Conservation (phyloP, 139 green algal genomes). For the Chlorella sp. region DNA sequence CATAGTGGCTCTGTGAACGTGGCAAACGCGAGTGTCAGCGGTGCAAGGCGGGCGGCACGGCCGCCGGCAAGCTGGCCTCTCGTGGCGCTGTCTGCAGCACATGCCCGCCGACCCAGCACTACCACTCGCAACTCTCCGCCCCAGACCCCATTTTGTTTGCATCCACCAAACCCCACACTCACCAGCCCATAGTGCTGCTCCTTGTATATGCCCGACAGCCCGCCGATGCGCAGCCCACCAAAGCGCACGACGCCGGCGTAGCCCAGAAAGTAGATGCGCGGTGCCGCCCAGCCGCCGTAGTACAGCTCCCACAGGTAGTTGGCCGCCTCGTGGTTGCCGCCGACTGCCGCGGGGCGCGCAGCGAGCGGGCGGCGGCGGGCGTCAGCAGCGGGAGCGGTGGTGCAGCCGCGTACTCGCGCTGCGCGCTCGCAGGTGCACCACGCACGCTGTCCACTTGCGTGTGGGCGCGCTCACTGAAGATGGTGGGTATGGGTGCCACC, state of each 20-base stretch:
- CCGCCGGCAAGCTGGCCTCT: background rate
- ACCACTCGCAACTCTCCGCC: background rate
- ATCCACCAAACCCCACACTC: background rate
- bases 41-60: background rate
- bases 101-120: background rate
- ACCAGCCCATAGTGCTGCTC: slow-evolving; percentile 66
- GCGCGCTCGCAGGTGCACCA: too few species aligned
- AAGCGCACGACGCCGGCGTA: slow-evolving; percentile 89
- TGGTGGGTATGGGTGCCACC: slow-evolving; percentile 82
- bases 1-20: slow-evolving; percentile 85
- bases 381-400: background rate
- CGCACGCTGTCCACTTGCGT: too few species aligned
- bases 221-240: slow-evolving; percentile 92
- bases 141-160: too few species aligned
- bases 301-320: slow-evolving; percentile 97
- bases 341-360: slow-evolving; percentile 65
- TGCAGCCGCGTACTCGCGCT: background rate
- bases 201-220: slow-evolving; percentile 94
- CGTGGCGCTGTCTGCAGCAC: background rate
- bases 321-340: slow-evolving; percentile 96
- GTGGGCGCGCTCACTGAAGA: slow-evolving; percentile 82
- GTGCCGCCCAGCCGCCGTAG: slow-evolving; percentile 95
- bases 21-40: background rate
- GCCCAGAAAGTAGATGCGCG: slow-evolving; percentile 96
- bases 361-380: background rate